Base-by-base conservation (phyloP, 176 grass and related monocot genomes). In the Dactylis glomerata region DNA sequence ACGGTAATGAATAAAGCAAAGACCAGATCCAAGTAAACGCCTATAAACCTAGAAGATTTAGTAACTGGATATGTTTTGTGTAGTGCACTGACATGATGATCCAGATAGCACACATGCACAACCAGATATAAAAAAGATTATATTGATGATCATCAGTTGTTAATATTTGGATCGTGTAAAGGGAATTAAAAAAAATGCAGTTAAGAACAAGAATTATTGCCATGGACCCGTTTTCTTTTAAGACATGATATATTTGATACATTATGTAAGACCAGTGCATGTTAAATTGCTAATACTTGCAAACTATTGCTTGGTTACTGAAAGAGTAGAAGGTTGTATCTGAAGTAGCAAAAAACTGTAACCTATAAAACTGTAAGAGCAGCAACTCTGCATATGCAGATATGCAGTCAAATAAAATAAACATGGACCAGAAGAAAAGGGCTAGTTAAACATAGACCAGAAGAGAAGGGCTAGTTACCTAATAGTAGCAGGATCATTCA, bases 401-500 rank as follows among this genome's bases (percentile, higher is more conserved):
- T 47, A 80, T 37, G 15, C 41, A 81, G 19, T 44, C 19, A 15
- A 68, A 55, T 54, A 75, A 24, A 56, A 42, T 6, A 62, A 59
- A 75, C 26, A 89, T 68, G 58, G 5, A 87, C 38, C 31, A 77
- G n/a, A 47, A 86, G 79, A 12, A 33, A 85, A 76, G 40, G 7
- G 37, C 16, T 31, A 79, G n/a, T n/a, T 6, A 62, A 59, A 75
- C 26, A 89, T 68, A 68, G 5, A 87, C 38, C 31, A 77, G n/a
- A 47, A 86, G 79, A 12, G 27, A 85, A 76, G 40, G 7, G 37
- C 16, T 31, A 75, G 44, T 73, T 88, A 92, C 95, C 92, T 89
- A 37, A 82, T 66, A 45, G 81, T 67, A 88, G 91, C 62, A 76
- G 84, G 84, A 88, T 82, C 80, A 85, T 88, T 89, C 58, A 50